Conservation (phyloP, 257 asterid species). For the Scutellaria galericulata region DNA sequence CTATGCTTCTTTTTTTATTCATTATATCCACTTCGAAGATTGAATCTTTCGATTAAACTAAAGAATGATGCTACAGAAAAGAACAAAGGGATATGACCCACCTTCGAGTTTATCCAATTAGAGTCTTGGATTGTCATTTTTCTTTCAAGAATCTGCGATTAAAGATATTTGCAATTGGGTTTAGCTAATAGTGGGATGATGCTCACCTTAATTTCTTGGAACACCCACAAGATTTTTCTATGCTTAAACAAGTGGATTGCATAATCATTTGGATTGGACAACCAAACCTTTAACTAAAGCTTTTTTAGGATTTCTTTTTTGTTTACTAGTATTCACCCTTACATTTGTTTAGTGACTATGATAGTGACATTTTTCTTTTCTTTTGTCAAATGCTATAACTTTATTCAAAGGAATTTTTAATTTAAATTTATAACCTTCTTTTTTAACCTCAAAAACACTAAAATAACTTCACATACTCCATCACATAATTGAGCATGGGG, state of each 20-base stretch:
- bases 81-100: slow-evolving; percentile 33
- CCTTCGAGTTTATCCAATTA: slow-evolving; percentile 45
- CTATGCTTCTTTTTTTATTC: slow-evolving; percentile 24
- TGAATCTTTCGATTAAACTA: slow-evolving; percentile 44
- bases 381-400: no score
- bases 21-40: slow-evolving; percentile 48
- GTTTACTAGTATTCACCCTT: no score
- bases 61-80: slow-evolving; percentile 15
- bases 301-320: not conserved
- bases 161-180: slow-evolving; percentile 26
- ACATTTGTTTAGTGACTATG: no score
- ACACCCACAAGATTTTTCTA: slow-evolving; percentile 3
- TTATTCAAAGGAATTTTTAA: no score
- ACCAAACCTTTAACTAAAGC: not conserved
- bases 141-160: not conserved
- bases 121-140: slow-evolving; percentile 38
- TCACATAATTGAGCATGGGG: no score
- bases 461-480: no score
- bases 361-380: no score
- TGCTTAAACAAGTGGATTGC: slow-evolving; percentile 28
- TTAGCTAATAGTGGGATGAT: slow-evolving; percentile 35
- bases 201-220: slow-evolving; percentile 37
- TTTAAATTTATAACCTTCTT: no score
- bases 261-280: slow-evolving; percentile 26
- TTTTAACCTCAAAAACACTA: no score